phyloP scores from a whole-genome alignment of 106 monocot genomes.

The Acorus gramineus region DNA sequence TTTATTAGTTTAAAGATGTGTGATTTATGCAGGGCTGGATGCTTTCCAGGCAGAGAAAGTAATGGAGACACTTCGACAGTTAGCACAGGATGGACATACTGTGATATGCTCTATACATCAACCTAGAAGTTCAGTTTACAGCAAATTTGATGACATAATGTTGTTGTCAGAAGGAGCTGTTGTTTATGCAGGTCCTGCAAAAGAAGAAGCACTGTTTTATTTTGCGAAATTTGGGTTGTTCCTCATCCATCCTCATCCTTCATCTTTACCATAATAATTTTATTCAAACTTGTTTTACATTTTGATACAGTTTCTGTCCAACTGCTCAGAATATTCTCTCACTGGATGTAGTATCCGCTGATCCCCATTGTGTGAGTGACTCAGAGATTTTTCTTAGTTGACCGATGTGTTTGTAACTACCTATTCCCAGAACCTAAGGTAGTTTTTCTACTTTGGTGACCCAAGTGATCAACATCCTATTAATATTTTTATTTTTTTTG shows the following conservation, averaged over 20 bases:
- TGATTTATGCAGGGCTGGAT: constrained; percentile 64
- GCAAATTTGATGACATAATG: constrained; percentile 91
- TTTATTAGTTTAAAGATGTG: neutral
- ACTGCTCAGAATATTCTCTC: too few species aligned
- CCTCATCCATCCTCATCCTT: neutral
- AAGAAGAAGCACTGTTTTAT: constrained; percentile 69
- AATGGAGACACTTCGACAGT: constrained; percentile 88
- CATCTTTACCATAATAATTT: too few species aligned
- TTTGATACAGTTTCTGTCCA: too few species aligned
- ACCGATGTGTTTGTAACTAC: too few species aligned
- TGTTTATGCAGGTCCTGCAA: constrained; percentile 85
- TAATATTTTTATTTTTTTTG: too few species aligned
- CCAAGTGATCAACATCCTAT: too few species aligned
- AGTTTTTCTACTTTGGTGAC: too few species aligned
- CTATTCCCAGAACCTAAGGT: too few species aligned
- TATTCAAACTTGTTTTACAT: too few species aligned
- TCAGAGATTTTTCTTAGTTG: too few species aligned
- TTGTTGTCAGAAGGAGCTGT: constrained; percentile 79
- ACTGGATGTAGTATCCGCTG: too few species aligned
- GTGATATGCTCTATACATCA: constrained; percentile 99
- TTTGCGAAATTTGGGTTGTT: constrained; percentile 75
- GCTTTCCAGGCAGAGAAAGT: constrained; percentile 97
- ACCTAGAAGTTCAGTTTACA: constrained; percentile 89
- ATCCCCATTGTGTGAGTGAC: too few species aligned
- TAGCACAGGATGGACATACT: constrained; percentile 88